These are phyloP conservation scores for Penstemon davidsonii DNA, from an alignment of 257 asterid genomes.

Conservation along the genomic window DNA sequence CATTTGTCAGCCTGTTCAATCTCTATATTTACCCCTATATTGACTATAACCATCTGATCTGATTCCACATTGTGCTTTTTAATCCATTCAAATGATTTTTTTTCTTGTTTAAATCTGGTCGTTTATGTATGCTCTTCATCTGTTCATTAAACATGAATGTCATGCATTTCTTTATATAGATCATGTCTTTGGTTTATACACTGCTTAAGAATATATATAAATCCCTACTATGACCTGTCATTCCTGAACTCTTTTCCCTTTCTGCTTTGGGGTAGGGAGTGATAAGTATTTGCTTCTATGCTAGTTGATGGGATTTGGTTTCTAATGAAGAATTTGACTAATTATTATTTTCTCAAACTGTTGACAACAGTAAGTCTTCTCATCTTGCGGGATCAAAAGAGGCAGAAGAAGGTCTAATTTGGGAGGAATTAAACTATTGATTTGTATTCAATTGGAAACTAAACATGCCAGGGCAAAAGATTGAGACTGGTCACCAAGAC, in stretches of 20 bases:
- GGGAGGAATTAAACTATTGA: constrained; percentile 8
- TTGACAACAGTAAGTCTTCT: constrained; percentile 23
- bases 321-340: neutral
- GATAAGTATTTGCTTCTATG: neutral
- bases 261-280: neutral
- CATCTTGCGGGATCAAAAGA: constrained; percentile 15
- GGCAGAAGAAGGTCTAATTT: neutral
- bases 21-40: neutral
- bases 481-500: constrained; percentile 67
- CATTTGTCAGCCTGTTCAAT: neutral
- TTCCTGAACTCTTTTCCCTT: neutral
- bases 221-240: constrained; percentile 1
- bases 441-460: constrained; percentile 17
- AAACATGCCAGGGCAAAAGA: constrained; percentile 65
- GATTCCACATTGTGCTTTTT: constrained; percentile 6
- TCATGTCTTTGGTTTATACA: constrained; percentile 1
- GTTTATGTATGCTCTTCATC: neutral
- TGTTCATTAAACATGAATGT: neutral
- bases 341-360: constrained; percentile 18
- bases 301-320: constrained; percentile 7
- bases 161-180: neutral
- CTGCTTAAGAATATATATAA: neutral
- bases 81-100: constrained; percentile 1
- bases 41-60: neutral
- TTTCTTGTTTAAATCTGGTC: neutral